A percentile compares a stretch with the other conserved stretches of the same genome.
phyloP scores from a whole-genome alignment of 768 basidiomycete genomes.

The Tulasnella sp. region DNA sequence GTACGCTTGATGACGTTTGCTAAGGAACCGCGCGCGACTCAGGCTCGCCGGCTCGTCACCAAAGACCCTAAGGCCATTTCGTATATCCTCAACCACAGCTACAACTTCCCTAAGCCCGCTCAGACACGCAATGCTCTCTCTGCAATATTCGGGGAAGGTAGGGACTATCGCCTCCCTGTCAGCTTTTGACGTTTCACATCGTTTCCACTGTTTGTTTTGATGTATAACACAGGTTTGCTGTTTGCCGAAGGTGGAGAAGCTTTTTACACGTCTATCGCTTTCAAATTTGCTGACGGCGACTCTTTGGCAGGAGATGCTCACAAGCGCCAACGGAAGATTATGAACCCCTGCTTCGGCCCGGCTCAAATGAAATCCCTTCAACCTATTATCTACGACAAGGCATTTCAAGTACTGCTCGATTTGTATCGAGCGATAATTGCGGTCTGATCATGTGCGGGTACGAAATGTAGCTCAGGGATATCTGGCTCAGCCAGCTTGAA shows the following conservation, averaged over 20 bases:
- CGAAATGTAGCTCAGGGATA: constrained; percentile 19
- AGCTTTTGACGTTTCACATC: neutral
- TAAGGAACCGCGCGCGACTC: neutral
- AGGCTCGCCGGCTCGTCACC: constrained; percentile 20
- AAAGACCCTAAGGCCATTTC: constrained; percentile 23
- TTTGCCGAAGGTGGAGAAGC: constrained; percentile 20
- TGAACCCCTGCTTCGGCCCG: constrained; percentile 63
- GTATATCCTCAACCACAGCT: constrained; percentile 25
- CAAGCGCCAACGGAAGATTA: constrained; percentile 20
- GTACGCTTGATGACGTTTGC: neutral
- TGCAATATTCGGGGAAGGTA: constrained; percentile 22
- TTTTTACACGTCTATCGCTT: neutral
- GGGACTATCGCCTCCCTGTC: neutral
- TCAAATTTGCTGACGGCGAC: neutral
- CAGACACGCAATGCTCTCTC: neutral
- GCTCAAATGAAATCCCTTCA: constrained; percentile 57
- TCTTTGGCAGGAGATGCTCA: constrained; percentile 9
- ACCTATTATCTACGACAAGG: constrained; percentile 55
- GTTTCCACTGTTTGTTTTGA: neutral
- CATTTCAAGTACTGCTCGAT: constrained; percentile 44
- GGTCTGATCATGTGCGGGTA: neutral
- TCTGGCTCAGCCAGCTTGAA: constrained; percentile 7
- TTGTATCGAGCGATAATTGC: neutral
- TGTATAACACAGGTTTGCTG: constrained; percentile 21
- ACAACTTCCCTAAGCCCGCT: constrained; percentile 26